A percentile compares a stretch with the other conserved stretches of the same genome.
phyloP scores from a whole-genome alignment of 345 rosid genomes.

The Citrus inodora region DNA sequence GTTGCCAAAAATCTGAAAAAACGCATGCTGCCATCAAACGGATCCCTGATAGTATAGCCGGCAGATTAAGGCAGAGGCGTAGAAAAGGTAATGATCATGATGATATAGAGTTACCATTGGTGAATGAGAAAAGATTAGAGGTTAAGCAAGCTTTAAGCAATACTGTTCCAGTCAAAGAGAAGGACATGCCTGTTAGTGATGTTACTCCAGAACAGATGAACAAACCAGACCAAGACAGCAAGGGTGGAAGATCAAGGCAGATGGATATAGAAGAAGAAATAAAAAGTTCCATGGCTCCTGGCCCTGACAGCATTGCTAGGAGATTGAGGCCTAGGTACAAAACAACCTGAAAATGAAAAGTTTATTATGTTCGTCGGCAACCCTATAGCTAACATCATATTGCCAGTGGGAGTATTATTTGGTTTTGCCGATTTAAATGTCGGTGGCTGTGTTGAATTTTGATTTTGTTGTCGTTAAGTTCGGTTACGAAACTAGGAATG shows the following conservation, averaged over 20 bases:
- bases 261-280: not conserved
- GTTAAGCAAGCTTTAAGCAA: not conserved
- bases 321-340: conserved; percentile 23
- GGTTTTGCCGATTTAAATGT: conserved; percentile 5
- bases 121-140: not conserved
- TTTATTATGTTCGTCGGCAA: not conserved
- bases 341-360: conserved; percentile 9
- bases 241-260: conserved; percentile 16
- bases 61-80: conserved; percentile 45
- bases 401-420: not conserved
- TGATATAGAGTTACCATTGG: not conserved
- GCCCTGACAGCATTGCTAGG: conserved; percentile 22
- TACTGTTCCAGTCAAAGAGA: not conserved
- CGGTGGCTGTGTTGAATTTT: not conserved
- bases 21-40: conserved; percentile 26
- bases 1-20: conserved; percentile 11
- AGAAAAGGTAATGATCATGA: conserved; percentile 5
- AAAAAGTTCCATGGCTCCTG: not conserved
- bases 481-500: not conserved
- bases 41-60: conserved; percentile 38
- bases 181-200: not conserved
- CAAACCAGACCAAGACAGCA: conserved; percentile 15
- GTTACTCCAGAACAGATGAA: conserved; percentile 3
- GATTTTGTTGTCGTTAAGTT: not conserved
- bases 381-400: not conserved